phyloP scores from a whole-genome alignment of 345 rosid genomes.

The Lepidium aucheri region DNA sequence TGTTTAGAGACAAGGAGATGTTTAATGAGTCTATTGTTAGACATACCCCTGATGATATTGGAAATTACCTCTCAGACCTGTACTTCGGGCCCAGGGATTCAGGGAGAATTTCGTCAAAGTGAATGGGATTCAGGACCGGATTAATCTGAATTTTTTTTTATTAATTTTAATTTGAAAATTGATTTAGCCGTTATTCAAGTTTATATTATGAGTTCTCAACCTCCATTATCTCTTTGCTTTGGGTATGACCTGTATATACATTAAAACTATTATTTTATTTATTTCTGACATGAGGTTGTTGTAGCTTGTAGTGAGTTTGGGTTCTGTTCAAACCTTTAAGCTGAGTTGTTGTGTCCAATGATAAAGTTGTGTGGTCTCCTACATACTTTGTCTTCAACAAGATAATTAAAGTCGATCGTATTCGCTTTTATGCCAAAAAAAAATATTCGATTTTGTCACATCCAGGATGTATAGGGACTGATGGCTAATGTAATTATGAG shows the following conservation, averaged over 20 bases:
- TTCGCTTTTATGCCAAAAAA: neutral
- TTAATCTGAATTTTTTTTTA: neutral
- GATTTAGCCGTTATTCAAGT: too few relatives aligned
- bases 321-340: too few relatives aligned
- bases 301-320: neutral
- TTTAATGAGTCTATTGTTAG: conserved; percentile 25
- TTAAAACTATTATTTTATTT: neutral
- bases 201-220: too few relatives aligned
- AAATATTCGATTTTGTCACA: neutral
- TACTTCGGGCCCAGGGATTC: conserved; percentile 22
- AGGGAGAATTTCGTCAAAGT: conserved; percentile 1
- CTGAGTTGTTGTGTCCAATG: neutral
- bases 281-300: neutral
- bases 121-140: conserved; percentile 8
- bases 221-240: too few relatives aligned
- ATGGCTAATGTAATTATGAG: too few relatives aligned
- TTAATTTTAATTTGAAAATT: too few relatives aligned
- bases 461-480: neutral
- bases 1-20: conserved; percentile 8
- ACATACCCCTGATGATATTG: conserved; percentile 67
- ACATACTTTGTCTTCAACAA: neutral
- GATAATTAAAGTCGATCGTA: too few relatives aligned
- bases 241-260: too few relatives aligned
- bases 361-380: neutral
- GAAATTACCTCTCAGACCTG: conserved; percentile 43